Evolutionary conservation across 2,329 filamentous ascomycete genomes (phyloP).

Genomic region (Claviceps africana): DNA sequence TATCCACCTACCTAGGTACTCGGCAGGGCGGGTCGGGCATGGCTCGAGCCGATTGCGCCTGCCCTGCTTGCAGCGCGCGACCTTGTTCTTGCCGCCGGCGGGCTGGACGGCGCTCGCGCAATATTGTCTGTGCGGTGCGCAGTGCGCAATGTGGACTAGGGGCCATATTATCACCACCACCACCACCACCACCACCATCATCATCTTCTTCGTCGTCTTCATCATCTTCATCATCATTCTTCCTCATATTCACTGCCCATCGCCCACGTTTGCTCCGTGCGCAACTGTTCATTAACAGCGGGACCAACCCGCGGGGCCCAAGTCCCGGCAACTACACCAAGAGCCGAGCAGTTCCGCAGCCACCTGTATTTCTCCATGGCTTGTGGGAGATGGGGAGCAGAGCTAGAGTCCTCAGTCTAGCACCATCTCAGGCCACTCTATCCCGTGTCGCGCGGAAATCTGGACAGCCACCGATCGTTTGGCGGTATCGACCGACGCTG

Average conservation of each 20-base stretch:
- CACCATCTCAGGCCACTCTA: neutral
- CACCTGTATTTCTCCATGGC: neutral
- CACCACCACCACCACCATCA: neutral
- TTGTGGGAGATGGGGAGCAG: neutral
- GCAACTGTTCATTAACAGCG: neutral
- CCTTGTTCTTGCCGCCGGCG: neutral
- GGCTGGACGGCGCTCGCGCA: neutral
- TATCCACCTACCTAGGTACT: no score
- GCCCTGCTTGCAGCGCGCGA: slow-evolving; percentile 1
- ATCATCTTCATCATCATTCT: neutral
- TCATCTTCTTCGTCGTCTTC: neutral
- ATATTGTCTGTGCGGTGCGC: neutral
- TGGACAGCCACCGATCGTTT: neutral
- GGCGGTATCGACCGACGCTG: neutral
- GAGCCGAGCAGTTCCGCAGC: neutral
- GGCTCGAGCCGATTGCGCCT: neutral
- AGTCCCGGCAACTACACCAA: no score
- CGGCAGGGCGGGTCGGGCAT: neutral
- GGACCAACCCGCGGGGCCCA: neutral
- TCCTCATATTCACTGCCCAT: neutral
- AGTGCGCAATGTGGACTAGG: neutral
- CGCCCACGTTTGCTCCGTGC: neutral
- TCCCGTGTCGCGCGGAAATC: neutral
- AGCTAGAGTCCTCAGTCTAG: neutral
- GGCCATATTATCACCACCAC: neutral